Evolutionary conservation across 164 flowering plant genomes (phyloP).

Genomic region (Stephania cephalantha): DNA sequence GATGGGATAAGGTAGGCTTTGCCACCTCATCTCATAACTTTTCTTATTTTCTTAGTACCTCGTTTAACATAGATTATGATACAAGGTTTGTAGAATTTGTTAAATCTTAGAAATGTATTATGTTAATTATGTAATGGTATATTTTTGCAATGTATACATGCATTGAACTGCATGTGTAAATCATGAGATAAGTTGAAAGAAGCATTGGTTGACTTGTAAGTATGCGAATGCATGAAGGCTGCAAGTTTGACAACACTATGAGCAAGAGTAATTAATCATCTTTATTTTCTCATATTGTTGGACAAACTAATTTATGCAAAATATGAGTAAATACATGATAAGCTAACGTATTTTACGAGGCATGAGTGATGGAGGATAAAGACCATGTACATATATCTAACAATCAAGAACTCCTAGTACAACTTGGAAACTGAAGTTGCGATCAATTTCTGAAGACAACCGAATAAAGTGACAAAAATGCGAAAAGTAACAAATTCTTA

Average conservation of each 20-base stretch:
- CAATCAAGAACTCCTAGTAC: no score
- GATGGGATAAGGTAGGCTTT: no score
- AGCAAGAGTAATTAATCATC: not conserved
- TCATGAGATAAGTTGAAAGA: not conserved
- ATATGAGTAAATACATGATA: no score
- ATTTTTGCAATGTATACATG: not conserved
- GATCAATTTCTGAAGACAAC: no score
- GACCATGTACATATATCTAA: no score
- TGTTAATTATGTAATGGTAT: not conserved
- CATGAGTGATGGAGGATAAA: no score
- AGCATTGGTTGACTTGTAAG: not conserved
- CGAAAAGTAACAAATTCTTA: no score
- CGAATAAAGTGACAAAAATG: no score
- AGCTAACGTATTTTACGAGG: no score
- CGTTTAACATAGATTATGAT: not conserved
- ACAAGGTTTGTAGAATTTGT: not conserved
- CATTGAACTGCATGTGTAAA: not conserved
- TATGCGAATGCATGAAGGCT: not conserved
- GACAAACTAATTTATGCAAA: no score
- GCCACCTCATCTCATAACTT: not conserved
- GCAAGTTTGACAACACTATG: not conserved
- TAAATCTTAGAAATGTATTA: not conserved
- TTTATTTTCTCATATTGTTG: not conserved
- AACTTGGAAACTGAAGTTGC: no score
- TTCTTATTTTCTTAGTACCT: not conserved